Evolutionary conservation across 192 early-diverging fungal genomes (phyloP).

Genomic region (Tieghemiomyces parasiticus): DNA sequence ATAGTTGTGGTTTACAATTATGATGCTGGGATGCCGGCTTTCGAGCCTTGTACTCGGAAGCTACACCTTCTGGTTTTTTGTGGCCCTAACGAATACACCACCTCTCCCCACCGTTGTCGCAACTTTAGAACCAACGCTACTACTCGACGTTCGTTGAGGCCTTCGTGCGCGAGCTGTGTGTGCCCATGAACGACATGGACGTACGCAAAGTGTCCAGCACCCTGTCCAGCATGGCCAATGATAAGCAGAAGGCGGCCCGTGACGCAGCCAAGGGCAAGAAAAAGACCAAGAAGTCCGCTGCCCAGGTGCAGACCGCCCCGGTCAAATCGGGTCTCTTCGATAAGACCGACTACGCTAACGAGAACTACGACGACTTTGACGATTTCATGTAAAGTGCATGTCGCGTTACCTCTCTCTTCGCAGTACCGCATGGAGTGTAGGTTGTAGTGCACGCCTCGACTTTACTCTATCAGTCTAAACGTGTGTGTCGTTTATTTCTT

Average conservation of each 20-base stretch:
- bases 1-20: neutral
- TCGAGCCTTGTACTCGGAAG: no score
- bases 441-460: no score
- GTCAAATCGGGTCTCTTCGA: conserved; percentile 21
- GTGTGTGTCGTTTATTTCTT: no score
- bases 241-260: conserved; percentile 48
- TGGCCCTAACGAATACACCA: no score
- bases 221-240: conserved; percentile 51
- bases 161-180: conserved; percentile 44
- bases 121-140: conserved; percentile 29
- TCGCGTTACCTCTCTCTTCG: no score
- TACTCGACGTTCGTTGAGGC: conserved; percentile 44
- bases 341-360: conserved; percentile 33
- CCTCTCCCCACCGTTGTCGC: no score
- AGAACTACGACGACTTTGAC: conserved; percentile 34
- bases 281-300: conserved; percentile 37
- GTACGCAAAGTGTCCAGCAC: conserved; percentile 43
- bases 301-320: conserved; percentile 13
- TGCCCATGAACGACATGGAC: conserved; percentile 43
- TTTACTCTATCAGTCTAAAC: no score
- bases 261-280: conserved; percentile 55
- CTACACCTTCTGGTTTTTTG: no score
- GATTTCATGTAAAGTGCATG: conserved; percentile 50
- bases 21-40: no score
- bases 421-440: no score